These are phyloP conservation scores for Astragalus glycyphyllos DNA, from an alignment of 306 rosid species.

Conservation along the genomic window DNA sequence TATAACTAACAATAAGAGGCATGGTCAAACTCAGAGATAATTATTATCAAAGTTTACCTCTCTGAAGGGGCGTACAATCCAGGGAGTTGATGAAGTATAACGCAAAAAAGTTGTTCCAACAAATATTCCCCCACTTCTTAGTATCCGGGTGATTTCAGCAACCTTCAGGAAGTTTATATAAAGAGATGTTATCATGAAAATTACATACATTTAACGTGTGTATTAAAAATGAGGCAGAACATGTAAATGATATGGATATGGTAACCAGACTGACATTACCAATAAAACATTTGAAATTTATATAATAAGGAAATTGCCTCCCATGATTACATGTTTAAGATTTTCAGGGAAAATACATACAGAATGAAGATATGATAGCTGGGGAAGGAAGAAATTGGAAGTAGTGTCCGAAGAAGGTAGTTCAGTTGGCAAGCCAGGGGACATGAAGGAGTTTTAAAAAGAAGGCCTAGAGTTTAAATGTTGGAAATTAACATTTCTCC, in stretches of 20 bases:
- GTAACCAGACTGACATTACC: background rate
- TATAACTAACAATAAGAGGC: background rate
- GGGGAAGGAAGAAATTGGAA: background rate
- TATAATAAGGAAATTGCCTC: background rate
- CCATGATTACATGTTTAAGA: background rate
- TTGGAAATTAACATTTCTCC: too few species aligned
- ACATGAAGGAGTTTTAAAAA: too few species aligned
- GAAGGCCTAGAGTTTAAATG: too few species aligned
- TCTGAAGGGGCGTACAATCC: conserved; percentile 56
- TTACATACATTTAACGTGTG: conserved; percentile 1
- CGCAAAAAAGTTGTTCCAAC: conserved; percentile 93
- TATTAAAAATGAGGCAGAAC: conserved; percentile 20
- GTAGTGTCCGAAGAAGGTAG: background rate
- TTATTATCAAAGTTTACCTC: conserved; percentile 54
- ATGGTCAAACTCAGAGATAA: conserved; percentile 2
- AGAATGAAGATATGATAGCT: background rate
- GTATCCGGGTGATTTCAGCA: conserved; percentile 79
- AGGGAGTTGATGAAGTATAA: conserved; percentile 68
- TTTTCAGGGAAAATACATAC: conserved; percentile 1
- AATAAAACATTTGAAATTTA: background rate
- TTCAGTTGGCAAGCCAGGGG: too few species aligned
- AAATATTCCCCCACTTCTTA: conserved; percentile 82
- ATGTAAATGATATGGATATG: conserved; percentile 18
- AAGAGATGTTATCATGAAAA: conserved; percentile 36
- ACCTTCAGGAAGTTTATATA: conserved; percentile 49